Evolutionary conservation across 192 early-diverging fungal genomes (phyloP).

Genomic region (Linnemannia elongata): DNA sequence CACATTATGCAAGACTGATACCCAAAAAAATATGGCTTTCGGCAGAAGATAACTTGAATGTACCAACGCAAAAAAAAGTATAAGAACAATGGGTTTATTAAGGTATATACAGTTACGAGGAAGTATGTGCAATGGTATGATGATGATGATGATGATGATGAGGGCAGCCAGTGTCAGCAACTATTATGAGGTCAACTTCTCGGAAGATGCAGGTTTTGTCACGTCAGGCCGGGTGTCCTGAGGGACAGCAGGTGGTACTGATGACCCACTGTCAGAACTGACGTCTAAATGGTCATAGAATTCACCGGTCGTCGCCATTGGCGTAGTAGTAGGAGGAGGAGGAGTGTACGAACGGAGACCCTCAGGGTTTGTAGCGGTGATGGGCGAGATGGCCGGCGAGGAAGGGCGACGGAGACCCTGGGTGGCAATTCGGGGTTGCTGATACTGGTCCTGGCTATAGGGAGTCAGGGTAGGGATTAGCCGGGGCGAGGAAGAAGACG

Average conservation of each 20-base stretch:
- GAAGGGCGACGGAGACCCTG: conserved; percentile 13
- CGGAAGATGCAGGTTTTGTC: too few relatives aligned
- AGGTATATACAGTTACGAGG: background rate
- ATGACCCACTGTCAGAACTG: too few relatives aligned
- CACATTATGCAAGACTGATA: too few relatives aligned
- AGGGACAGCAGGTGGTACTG: too few relatives aligned
- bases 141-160: background rate
- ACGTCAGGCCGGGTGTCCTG: too few relatives aligned
- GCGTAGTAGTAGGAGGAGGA: background rate
- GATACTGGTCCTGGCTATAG: conserved; percentile 38
- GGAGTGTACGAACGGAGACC: background rate
- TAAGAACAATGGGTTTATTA: background rate
- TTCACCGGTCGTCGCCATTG: background rate
- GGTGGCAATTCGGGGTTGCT: conserved; percentile 38
- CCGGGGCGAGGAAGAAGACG: background rate
- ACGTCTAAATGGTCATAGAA: background rate
- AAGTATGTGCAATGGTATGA: background rate
- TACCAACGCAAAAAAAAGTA: background rate
- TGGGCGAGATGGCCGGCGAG: background rate
- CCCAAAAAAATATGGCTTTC: too few relatives aligned
- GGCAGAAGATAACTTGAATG: too few relatives aligned
- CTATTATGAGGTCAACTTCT: too few relatives aligned
- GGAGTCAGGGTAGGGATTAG: too few relatives aligned
- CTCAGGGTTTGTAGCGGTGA: background rate
- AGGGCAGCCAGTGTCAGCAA: too few relatives aligned